Conservation (phyloP, 2,329 filamentous ascomycete species). For the Diaporthe ampelina region DNA sequence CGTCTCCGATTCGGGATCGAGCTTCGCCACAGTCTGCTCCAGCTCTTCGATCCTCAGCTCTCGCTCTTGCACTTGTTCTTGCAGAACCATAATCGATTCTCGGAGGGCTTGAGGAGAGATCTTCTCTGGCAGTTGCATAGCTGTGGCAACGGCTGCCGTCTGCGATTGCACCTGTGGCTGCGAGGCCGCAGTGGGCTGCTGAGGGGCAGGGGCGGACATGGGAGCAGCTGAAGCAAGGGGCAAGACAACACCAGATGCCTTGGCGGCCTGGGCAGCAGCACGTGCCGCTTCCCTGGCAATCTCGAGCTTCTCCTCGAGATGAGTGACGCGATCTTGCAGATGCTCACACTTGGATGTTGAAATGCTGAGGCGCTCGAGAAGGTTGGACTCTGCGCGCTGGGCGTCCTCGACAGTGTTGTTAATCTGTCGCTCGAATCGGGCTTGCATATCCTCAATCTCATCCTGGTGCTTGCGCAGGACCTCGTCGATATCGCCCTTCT, state of each 20-base stretch:
- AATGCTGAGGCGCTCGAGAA: conserved; percentile 84
- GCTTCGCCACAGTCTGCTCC: conserved; percentile 76
- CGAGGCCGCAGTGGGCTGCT: conserved; percentile 42
- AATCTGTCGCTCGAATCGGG: conserved; percentile 81
- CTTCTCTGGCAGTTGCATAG: conserved; percentile 78
- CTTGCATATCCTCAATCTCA: conserved; percentile 80
- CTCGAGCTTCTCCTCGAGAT: conserved; percentile 91
- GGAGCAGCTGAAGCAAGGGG: conserved; percentile 53
- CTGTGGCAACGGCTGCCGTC: conserved; percentile 55
- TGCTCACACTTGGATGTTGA: conserved; percentile 88
- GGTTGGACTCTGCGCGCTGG: conserved; percentile 82
- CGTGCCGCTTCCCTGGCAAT: conserved; percentile 89
- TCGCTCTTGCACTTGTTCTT: conserved; percentile 96
- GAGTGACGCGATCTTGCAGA: conserved; percentile 85
- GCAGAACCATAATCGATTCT: conserved; percentile 95
- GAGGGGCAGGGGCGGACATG: conserved; percentile 42
- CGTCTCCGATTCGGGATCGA: conserved; percentile 81
- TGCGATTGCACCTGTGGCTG: conserved; percentile 49
- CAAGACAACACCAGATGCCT: conserved; percentile 58
- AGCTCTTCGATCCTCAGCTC: conserved; percentile 91
- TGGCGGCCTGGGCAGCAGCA: conserved; percentile 84
- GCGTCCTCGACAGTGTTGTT: conserved; percentile 84
- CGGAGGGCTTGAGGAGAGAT: conserved; percentile 94
- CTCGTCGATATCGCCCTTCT: conserved; percentile 68
- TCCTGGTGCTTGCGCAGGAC: conserved; percentile 73